Conservation (phyloP, 805 yeast species). For the Tetrapisispora nanseiensis region DNA sequence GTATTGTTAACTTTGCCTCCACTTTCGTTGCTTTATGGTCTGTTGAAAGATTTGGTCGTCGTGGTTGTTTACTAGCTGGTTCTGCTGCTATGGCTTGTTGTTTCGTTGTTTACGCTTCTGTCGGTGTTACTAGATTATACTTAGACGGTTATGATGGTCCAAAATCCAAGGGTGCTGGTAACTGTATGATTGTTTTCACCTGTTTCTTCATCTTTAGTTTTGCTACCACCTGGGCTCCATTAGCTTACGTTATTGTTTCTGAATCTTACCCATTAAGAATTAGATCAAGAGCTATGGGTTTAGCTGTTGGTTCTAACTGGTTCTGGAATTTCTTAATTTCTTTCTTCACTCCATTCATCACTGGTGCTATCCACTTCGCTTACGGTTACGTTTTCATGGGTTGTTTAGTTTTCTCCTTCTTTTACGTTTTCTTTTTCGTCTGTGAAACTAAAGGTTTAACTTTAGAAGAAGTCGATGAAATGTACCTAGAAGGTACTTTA, state of each 20-base stretch:
- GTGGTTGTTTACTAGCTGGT: conserved; percentile 40
- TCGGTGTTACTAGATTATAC: conserved; percentile 44
- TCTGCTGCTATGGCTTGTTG: conserved; percentile 40
- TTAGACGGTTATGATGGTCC: conserved; percentile 34
- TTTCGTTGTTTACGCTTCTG: conserved; percentile 43
- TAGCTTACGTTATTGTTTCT: conserved; percentile 53
- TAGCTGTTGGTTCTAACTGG: conserved; percentile 56
- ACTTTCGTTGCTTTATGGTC: conserved; percentile 44
- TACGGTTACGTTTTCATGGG: conserved; percentile 57
- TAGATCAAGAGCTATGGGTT: conserved; percentile 45
- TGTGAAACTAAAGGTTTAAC: conserved; percentile 72
- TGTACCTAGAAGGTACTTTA: conserved; percentile 34
- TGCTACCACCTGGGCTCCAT: conserved; percentile 72
- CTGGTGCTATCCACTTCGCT: conserved; percentile 52
- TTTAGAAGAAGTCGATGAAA: conserved; percentile 69
- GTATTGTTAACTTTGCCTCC: conserved; percentile 51
- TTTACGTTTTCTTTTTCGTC: conserved; percentile 60
- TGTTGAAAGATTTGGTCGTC: conserved; percentile 47
- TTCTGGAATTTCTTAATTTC: conserved; percentile 61
- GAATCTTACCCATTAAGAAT: conserved; percentile 68
- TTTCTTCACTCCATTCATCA: conserved; percentile 63
- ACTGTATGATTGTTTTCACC: conserved; percentile 61
- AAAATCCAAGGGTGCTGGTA: conserved; percentile 48
- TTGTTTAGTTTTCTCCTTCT: conserved; percentile 42
- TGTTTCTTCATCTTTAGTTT: conserved; percentile 63